These are phyloP conservation scores for Klebsormidium nitens DNA, from an alignment of 139 green algal species.

Conservation along the genomic window DNA sequence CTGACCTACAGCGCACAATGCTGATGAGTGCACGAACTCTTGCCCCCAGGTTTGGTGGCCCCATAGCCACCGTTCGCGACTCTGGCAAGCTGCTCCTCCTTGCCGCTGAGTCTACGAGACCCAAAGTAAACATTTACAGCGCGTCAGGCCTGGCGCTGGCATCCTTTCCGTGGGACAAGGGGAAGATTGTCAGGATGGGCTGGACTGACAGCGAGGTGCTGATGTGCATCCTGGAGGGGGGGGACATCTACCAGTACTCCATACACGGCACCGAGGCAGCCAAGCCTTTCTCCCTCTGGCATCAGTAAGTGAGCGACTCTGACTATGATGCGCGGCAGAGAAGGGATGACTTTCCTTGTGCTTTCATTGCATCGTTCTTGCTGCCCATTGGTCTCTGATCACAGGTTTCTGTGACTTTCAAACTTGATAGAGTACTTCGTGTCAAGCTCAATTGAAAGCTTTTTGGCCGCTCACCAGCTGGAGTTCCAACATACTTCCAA, in stretches of 20 bases:
- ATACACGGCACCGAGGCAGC: not conserved
- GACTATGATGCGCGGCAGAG: not conserved
- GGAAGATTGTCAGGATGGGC: constrained; percentile 57
- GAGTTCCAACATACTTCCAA: no score
- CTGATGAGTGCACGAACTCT: no score
- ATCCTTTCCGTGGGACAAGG: constrained; percentile 63
- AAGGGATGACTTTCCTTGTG: not conserved
- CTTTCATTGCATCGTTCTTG: no score
- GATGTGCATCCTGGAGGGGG: constrained; percentile 59
- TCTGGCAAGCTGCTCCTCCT: constrained; percentile 69
- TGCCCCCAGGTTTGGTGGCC: constrained; percentile 73
- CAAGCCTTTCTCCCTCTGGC: no score
- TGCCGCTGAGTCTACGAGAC: constrained; percentile 26
- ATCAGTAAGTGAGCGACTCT: no score
- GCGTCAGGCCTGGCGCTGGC: constrained; percentile 43
- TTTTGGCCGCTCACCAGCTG: no score
- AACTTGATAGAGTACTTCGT: no score
- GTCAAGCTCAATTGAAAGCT: no score
- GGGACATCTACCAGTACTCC: constrained; percentile 43
- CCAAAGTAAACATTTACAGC: constrained; percentile 62
- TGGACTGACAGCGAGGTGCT: constrained; percentile 68
- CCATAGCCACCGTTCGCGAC: constrained; percentile 74
- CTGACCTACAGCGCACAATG: no score
- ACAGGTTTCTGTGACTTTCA: no score
- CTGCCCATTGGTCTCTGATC: no score